These are phyloP conservation scores for Astragalus membranaceus DNA, from an alignment of 306 rosid genomes.

Conservation along the genomic window DNA sequence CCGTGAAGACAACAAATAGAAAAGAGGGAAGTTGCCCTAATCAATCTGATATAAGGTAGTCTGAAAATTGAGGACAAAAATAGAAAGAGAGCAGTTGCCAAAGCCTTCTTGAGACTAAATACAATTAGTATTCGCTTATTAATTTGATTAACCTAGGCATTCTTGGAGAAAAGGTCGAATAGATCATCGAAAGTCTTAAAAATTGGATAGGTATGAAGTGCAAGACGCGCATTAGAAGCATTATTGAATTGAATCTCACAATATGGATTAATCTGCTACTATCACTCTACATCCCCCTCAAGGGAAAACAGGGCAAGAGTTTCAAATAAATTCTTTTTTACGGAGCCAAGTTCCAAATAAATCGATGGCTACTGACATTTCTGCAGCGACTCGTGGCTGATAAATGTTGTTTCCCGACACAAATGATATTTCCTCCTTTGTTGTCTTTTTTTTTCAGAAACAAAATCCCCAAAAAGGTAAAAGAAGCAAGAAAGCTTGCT, in stretches of 20 bases:
- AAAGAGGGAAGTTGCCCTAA: too few relatives aligned
- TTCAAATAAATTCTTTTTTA: constrained; percentile 18
- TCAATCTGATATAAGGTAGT: too few relatives aligned
- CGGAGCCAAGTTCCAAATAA: constrained; percentile 12
- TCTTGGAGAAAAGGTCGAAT: too few relatives aligned
- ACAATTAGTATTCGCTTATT: too few relatives aligned
- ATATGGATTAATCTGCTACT: constrained; percentile 31
- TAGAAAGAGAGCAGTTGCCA: too few relatives aligned
- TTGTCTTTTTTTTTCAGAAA: constrained; percentile 2
- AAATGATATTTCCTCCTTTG: constrained; percentile 25
- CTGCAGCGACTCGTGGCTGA: constrained; percentile 29
- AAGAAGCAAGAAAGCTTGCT: constrained; percentile 25
- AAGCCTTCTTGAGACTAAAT: too few relatives aligned
- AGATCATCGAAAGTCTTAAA: too few relatives aligned
- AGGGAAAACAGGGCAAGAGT: constrained; percentile 34
- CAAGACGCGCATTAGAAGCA: not conserved
- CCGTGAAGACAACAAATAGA: too few relatives aligned
- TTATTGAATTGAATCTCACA: constrained; percentile 29
- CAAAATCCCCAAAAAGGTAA: constrained; percentile 19
- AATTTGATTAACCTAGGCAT: too few relatives aligned
- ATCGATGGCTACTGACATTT: constrained; percentile 18
- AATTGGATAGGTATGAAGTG: too few relatives aligned
- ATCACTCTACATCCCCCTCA: constrained; percentile 38
- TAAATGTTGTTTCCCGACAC: constrained; percentile 32
- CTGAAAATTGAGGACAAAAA: too few relatives aligned